A percentile compares a stretch with the other conserved stretches of the same genome.
These are phyloP conservation scores for Daldinia sp. DNA, from an alignment of 2,329 filamentous ascomycete genomes.

Conservation along the genomic window DNA sequence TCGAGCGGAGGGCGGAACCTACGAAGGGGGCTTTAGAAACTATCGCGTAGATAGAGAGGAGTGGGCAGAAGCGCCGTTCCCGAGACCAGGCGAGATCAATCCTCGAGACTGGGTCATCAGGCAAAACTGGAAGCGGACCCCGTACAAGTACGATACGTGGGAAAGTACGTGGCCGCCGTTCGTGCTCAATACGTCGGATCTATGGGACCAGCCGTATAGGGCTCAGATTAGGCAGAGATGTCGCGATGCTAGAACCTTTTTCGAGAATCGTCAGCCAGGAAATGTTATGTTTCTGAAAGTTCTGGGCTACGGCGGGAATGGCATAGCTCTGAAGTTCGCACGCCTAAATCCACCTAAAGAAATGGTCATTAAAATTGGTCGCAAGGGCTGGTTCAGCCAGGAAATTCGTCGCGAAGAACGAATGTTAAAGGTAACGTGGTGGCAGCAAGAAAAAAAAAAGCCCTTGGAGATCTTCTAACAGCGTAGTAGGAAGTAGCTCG, in stretches of 20 bases:
- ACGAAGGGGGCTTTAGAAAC: background rate
- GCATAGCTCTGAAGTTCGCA: slow-evolving; percentile 1
- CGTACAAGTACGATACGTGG: background rate
- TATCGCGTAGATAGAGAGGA: background rate
- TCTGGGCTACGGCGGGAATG: background rate
- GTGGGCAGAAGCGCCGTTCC: slow-evolving; percentile 5
- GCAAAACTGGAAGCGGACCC: background rate
- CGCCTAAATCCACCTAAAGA: background rate
- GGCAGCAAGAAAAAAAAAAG: background rate
- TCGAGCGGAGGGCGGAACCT: background rate
- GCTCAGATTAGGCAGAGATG: background rate
- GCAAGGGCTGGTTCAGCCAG: background rate
- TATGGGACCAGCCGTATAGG: background rate
- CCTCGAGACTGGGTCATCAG: slow-evolving; percentile 1
- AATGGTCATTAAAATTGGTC: slow-evolving; percentile 6
- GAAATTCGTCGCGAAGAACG: slow-evolving; percentile 12
- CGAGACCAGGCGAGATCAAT: background rate
- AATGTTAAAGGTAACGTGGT: slow-evolving; percentile 17
- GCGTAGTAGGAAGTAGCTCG: slow-evolving; percentile 30
- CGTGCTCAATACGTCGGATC: background rate
- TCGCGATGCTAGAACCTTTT: background rate
- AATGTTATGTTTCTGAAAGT: background rate
- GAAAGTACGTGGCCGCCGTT: slow-evolving; percentile 8
- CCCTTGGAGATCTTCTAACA: slow-evolving; percentile 12
- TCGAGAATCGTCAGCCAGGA: background rate